These are phyloP conservation scores for Pseudocohnilembus persalinus DNA, from an alignment of 169 alveolate genomes.

Conservation along the genomic window DNA sequence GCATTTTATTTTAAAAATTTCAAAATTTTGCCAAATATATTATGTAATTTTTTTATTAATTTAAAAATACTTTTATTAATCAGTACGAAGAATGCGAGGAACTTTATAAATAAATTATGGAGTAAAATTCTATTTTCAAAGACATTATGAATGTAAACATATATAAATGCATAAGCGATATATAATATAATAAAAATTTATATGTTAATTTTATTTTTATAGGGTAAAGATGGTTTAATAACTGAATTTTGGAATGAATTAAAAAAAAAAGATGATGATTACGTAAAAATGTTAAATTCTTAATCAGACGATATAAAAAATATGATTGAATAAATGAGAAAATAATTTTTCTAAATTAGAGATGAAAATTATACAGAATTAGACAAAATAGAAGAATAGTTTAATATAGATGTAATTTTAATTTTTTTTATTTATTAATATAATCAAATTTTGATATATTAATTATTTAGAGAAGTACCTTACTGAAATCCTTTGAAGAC, in stretches of 20 bases:
- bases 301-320: conserved; percentile 61
- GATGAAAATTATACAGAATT: conserved; percentile 53
- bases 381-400: conserved; percentile 60
- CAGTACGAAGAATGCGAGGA: conserved; percentile 78
- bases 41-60: no score
- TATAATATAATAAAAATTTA: conserved; percentile 17
- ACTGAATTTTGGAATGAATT: conserved; percentile 55
- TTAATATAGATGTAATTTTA: conserved; percentile 34
- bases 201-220: conserved; percentile 48
- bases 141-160: conserved; percentile 33
- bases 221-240: conserved; percentile 57
- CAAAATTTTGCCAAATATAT: no score
- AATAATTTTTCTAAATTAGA: conserved; percentile 55
- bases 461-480: conserved; percentile 42
- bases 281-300: conserved; percentile 54
- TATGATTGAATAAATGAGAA: conserved; percentile 58
- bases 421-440: not conserved
- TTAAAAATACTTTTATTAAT: no score
- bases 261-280: conserved; percentile 70
- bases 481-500: conserved; percentile 47
- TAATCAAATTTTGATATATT: not conserved
- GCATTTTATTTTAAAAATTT: no score
- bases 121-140: not conserved
- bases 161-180: not conserved
- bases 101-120: conserved; percentile 26